A percentile compares a stretch with the other conserved stretches of the same genome.
These are phyloP conservation scores for Venturia nashicola DNA, from an alignment of 2,329 filamentous ascomycete genomes.

Conservation along the genomic window DNA sequence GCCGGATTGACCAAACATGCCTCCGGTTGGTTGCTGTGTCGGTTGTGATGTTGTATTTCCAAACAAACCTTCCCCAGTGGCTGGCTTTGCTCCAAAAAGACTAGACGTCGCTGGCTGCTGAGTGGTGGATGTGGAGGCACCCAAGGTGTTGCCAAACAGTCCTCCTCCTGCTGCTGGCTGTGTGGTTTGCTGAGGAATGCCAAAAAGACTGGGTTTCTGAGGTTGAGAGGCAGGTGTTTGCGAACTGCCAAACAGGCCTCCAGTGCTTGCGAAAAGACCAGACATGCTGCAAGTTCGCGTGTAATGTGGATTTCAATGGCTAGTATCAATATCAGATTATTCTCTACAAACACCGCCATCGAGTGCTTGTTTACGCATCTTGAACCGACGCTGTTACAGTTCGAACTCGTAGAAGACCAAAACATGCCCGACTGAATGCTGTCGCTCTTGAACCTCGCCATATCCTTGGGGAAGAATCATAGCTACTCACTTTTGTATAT, in stretches of 20 bases:
- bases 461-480: neutral
- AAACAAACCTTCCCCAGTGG: conserved; percentile 4
- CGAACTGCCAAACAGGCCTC: neutral
- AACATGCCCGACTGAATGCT: too few species aligned
- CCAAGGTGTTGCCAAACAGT: neutral
- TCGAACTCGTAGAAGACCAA: neutral
- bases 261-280: neutral
- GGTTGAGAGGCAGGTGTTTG: neutral
- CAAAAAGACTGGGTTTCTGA: neutral
- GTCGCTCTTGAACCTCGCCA: neutral
- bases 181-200: neutral
- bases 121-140: neutral
- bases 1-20: conserved; percentile 7
- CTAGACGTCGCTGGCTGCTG: neutral
- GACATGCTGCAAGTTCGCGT: neutral
- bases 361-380: neutral
- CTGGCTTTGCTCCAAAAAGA: conserved; percentile 4
- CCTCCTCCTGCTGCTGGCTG: neutral
- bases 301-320: neutral
- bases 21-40: conserved; percentile 7
- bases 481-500: neutral
- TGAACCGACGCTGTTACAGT: neutral
- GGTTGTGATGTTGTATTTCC: conserved; percentile 10
- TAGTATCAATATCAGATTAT: neutral
- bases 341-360: neutral